A percentile compares a stretch with the other conserved stretches of the same genome.
phyloP scores from a whole-genome alignment of 163 green algal species.

The Trebouxiophyceae sp. region DNA sequence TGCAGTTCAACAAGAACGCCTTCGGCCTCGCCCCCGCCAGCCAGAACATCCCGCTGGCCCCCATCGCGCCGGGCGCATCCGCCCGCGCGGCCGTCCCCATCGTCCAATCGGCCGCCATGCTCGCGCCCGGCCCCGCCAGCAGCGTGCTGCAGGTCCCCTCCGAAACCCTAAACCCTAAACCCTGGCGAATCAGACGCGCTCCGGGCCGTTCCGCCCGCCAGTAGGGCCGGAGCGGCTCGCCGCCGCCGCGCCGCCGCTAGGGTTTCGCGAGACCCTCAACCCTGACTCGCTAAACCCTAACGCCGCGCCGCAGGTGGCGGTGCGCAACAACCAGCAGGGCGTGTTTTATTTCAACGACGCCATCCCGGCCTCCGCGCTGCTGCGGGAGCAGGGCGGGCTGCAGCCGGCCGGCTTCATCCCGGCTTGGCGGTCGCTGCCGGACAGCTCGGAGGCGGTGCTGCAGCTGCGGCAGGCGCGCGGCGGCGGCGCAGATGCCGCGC shows the following conservation, averaged over 20 bases:
- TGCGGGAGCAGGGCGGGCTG: slow-evolving; percentile 57
- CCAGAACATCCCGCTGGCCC: slow-evolving; percentile 40
- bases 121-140: slow-evolving; percentile 1
- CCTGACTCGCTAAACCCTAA: too few relatives aligned
- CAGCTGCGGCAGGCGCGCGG: too few relatives aligned
- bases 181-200: too few relatives aligned
- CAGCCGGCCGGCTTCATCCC: slow-evolving; percentile 51
- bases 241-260: too few relatives aligned
- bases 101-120: slow-evolving; percentile 23
- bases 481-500: too few relatives aligned
- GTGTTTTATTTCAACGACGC: slow-evolving; percentile 75
- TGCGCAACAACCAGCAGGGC: slow-evolving; percentile 79
- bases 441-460: slow-evolving; percentile 6
- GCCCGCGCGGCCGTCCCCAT: slow-evolving; percentile 40
- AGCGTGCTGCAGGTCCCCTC: slow-evolving; percentile 5
- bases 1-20: slow-evolving; percentile 94
- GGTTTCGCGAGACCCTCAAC: too few relatives aligned
- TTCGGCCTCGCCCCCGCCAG: slow-evolving; percentile 67
- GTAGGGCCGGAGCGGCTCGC: too few relatives aligned
- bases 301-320: slow-evolving; percentile 84
- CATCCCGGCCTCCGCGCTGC: slow-evolving; percentile 41
- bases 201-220: too few relatives aligned
- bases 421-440: slow-evolving; percentile 32
- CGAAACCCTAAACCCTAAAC: too few relatives aligned
- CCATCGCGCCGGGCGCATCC: slow-evolving; percentile 58